Conservation (phyloP, 805 yeast genomes). For the Wickerhamiella slavikovae region DNA sequence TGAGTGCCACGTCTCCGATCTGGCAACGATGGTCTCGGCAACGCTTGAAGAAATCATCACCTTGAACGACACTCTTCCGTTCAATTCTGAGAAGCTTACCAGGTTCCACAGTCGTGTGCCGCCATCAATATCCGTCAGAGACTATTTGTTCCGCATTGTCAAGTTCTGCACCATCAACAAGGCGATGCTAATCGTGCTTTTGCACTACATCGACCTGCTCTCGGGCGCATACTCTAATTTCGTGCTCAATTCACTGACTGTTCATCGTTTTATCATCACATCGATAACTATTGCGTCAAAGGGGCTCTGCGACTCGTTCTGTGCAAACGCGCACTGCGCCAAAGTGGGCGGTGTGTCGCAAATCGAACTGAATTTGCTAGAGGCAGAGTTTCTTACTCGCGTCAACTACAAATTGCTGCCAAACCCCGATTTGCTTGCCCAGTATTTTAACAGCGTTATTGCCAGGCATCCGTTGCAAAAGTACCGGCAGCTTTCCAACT, state of each 20-base stretch:
- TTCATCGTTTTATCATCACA: slow-evolving; percentile 74
- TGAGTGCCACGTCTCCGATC: slow-evolving; percentile 46
- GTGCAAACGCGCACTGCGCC: slow-evolving; percentile 84
- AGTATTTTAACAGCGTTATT: slow-evolving; percentile 18
- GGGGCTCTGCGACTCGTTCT: slow-evolving; percentile 70
- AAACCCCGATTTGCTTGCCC: slow-evolving; percentile 13
- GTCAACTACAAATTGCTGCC: slow-evolving; percentile 68
- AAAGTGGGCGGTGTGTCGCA: slow-evolving; percentile 61
- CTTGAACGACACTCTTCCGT: slow-evolving; percentile 41
- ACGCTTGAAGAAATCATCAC: slow-evolving; percentile 60
- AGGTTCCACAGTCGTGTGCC: slow-evolving; percentile 88
- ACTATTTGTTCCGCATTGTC: slow-evolving; percentile 55
- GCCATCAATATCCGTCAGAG: slow-evolving; percentile 64
- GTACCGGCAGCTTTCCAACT: not conserved
- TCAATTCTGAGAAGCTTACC: slow-evolving; percentile 30
- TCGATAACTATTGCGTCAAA: slow-evolving; percentile 83
- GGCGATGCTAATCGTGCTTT: slow-evolving; percentile 57
- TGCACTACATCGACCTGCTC: slow-evolving; percentile 78
- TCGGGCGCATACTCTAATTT: slow-evolving; percentile 60
- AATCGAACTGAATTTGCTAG: slow-evolving; percentile 67
- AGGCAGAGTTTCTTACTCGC: slow-evolving; percentile 64
- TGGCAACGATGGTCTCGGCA: slow-evolving; percentile 51
- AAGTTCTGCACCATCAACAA: slow-evolving; percentile 74
- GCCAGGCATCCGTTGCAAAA: slow-evolving; percentile 7
- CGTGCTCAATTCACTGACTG: slow-evolving; percentile 76